These are phyloP conservation scores for Achaetomium macrosporum DNA, from an alignment of 2,329 filamentous ascomycete genomes.

Conservation along the genomic window DNA sequence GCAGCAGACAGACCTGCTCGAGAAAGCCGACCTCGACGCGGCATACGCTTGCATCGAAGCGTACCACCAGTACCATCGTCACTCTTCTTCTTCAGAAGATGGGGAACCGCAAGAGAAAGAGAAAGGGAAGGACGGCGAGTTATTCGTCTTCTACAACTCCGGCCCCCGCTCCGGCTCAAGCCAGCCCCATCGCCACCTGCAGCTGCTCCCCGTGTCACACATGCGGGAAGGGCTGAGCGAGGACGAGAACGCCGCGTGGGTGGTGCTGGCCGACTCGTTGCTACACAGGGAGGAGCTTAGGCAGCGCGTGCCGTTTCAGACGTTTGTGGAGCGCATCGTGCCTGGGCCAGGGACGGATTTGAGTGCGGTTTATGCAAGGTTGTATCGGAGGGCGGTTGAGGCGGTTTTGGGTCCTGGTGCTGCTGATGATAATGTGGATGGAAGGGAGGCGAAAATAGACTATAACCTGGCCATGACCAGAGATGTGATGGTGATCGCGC, in stretches of 20 bases:
- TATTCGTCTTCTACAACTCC: constrained; percentile 67
- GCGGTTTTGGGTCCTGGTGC: constrained; percentile 29
- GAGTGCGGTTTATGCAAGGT: constrained; percentile 38
- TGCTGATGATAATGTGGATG: constrained; percentile 22
- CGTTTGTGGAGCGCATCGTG: constrained; percentile 35
- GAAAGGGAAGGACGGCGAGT: constrained; percentile 27
- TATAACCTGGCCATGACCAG: constrained; percentile 60
- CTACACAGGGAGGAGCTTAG: constrained; percentile 9
- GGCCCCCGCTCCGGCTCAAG: constrained; percentile 63
- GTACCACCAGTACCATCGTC: constrained; percentile 34
- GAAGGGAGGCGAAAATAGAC: constrained; percentile 48
- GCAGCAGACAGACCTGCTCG: constrained; percentile 59
- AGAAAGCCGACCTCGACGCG: constrained; percentile 53
- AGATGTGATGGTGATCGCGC: constrained; percentile 47
- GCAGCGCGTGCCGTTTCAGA: constrained; percentile 36
- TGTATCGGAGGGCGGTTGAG: constrained; percentile 42
- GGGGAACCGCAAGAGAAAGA: constrained; percentile 18
- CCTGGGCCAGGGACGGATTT: constrained; percentile 28
- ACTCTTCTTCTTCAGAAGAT: background rate
- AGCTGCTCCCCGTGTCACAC: constrained; percentile 59
- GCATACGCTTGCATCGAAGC: constrained; percentile 57
- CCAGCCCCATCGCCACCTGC: constrained; percentile 66
- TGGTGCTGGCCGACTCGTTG: constrained; percentile 41
- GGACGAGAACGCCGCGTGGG: constrained; percentile 36
- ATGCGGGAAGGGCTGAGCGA: constrained; percentile 51